Conservation (phyloP, 2,329 filamentous ascomycete species). For the Colletotrichum eleusines region DNA sequence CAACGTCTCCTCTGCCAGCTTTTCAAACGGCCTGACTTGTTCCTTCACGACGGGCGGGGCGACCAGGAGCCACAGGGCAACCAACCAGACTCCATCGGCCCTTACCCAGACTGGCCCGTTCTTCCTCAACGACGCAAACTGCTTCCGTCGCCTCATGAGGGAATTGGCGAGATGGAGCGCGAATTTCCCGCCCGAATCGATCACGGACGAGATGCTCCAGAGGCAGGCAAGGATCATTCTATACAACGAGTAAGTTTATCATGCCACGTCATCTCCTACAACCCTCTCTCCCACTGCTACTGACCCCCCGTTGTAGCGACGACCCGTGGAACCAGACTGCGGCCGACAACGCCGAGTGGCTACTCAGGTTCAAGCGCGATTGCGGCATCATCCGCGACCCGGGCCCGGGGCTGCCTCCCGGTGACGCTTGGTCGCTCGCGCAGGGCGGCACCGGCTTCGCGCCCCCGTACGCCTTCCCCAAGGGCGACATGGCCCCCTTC, state of each 20-base stretch:
- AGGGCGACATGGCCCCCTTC: slow-evolving; percentile 46
- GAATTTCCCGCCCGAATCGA: slow-evolving; percentile 65
- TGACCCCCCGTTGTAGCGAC: slow-evolving; percentile 57
- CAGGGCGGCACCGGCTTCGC: slow-evolving; percentile 67
- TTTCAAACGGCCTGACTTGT: neutral
- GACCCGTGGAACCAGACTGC: slow-evolving; percentile 75
- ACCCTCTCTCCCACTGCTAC: neutral
- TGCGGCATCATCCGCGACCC: slow-evolving; percentile 63
- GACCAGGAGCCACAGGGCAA: neutral
- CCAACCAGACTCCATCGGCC: neutral
- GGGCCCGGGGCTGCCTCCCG: slow-evolving; percentile 63
- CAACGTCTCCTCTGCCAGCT: neutral
- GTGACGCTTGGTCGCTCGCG: slow-evolving; percentile 59
- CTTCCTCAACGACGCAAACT: slow-evolving; percentile 72
- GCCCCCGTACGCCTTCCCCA: slow-evolving; percentile 65
- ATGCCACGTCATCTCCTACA: neutral
- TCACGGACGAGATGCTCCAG: slow-evolving; percentile 73
- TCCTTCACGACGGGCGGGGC: slow-evolving; percentile 6
- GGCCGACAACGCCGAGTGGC: slow-evolving; percentile 73
- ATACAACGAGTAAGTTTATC: slow-evolving; percentile 67
- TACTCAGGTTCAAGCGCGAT: slow-evolving; percentile 71
- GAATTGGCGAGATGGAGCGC: slow-evolving; percentile 66
- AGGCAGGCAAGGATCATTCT: slow-evolving; percentile 73
- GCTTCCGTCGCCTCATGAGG: slow-evolving; percentile 66
- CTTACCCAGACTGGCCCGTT: slow-evolving; percentile 49